Percentiles rank a stretch among this genome's conserved stretches.
These are phyloP conservation scores for Zoysia pacifica DNA, from an alignment of 176 grass and related monocot genomes.

Conservation along the genomic window DNA sequence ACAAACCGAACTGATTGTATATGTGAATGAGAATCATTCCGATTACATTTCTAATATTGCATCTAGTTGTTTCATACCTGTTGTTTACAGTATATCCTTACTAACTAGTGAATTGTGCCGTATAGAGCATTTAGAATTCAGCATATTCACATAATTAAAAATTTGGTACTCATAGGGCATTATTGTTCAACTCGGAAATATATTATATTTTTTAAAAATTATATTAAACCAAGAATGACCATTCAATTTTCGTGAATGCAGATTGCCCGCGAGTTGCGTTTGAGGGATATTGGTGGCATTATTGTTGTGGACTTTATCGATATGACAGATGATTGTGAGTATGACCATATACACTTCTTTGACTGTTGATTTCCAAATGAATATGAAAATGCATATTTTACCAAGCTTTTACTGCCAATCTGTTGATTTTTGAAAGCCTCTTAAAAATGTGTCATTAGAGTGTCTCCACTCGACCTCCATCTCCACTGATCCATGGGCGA, in stretches of 20 bases:
- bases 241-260: slow-evolving; percentile 51
- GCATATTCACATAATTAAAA: background rate
- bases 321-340: slow-evolving; percentile 94
- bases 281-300: slow-evolving; percentile 95
- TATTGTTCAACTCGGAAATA: slow-evolving; percentile 24
- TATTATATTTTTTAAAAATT: slow-evolving; percentile 18
- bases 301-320: slow-evolving; percentile 98
- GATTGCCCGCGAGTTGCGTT: slow-evolving; percentile 87
- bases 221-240: slow-evolving; percentile 34
- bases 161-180: background rate
- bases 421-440: slow-evolving; percentile 17
- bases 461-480: too few relatives aligned
- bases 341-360: slow-evolving; percentile 29
- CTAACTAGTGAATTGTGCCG: background rate
- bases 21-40: background rate
- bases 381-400: slow-evolving; percentile 12
- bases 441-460: background rate
- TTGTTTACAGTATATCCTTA: slow-evolving; percentile 8
- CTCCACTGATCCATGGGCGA: too few relatives aligned
- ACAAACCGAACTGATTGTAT: background rate
- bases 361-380: slow-evolving; percentile 26
- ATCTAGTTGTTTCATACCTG: background rate
- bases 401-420: background rate
- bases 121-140: background rate
- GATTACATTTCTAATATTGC: background rate